A percentile compares a stretch with the other conserved stretches of the same genome.
These are phyloP conservation scores for Talaromyces sp. DNA, from an alignment of 2,329 filamentous ascomycete genomes.

Conservation along the genomic window DNA sequence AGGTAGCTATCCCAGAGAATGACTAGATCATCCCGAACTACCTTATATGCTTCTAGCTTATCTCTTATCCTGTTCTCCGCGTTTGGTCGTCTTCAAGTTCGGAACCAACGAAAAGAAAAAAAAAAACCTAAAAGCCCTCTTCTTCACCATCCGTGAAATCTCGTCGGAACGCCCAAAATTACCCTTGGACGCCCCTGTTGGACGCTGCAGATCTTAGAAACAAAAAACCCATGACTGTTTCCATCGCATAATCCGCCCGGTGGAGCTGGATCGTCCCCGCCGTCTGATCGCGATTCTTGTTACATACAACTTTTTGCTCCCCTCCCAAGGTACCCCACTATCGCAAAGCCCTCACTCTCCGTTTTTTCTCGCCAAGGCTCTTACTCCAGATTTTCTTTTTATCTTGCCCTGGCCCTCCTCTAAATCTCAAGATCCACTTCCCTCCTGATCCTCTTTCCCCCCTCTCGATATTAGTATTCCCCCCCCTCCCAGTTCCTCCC, in stretches of 20 bases:
- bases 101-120: background rate
- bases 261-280: slow-evolving; percentile 15
- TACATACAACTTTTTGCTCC: slow-evolving; percentile 29
- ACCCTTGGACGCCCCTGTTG: too few species aligned
- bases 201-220: background rate
- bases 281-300: slow-evolving; percentile 27
- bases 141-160: too few species aligned
- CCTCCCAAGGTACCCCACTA: slow-evolving; percentile 29
- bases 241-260: slow-evolving; percentile 25
- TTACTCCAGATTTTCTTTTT: slow-evolving; percentile 29
- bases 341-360: slow-evolving; percentile 24
- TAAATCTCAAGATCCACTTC: slow-evolving; percentile 15
- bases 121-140: background rate
- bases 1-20: too few species aligned
- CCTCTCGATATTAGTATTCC: too few species aligned
- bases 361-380: slow-evolving; percentile 26
- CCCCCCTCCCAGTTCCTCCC: slow-evolving; percentile 11
- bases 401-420: slow-evolving; percentile 19
- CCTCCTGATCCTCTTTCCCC: slow-evolving; percentile 6
- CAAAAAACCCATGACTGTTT: slow-evolving; percentile 14
- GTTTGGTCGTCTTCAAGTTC: background rate
- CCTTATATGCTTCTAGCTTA: background rate
- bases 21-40: too few species aligned
- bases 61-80: slow-evolving; percentile 7
- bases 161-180: too few species aligned